Evolutionary conservation across 768 basidiomycete genomes (phyloP).

Genomic region (Russula earlei): DNA sequence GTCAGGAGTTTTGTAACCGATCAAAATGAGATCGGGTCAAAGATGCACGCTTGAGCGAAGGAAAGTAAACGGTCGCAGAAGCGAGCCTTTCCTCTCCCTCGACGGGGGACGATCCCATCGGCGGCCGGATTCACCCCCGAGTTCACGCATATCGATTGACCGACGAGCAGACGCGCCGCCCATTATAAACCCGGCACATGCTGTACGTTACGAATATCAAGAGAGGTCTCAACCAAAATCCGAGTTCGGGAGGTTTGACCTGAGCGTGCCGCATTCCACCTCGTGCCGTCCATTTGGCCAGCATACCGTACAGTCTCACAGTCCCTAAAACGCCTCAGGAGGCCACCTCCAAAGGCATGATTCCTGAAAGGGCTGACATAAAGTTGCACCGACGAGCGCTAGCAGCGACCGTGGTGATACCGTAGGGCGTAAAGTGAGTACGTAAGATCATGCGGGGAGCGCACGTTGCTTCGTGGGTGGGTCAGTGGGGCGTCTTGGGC

Average conservation of each 20-base stretch:
- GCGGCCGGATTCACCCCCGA: not conserved
- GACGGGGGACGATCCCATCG: not conserved
- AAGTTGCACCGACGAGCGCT: too few species aligned
- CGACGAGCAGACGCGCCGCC: too few species aligned
- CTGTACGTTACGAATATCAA: not conserved
- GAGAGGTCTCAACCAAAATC: not conserved
- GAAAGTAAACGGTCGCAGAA: conserved; percentile 11
- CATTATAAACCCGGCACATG: too few species aligned
- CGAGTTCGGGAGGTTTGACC: too few species aligned
- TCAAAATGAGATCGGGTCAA: conserved; percentile 11
- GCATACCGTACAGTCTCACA: not conserved
- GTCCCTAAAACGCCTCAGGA: too few species aligned
- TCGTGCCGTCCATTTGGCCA: too few species aligned
- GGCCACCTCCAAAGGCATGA: too few species aligned
- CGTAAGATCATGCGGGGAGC: not conserved
- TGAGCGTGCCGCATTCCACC: too few species aligned
- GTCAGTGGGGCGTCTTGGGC: not conserved
- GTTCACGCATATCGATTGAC: not conserved
- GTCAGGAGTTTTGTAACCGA: conserved; percentile 17
- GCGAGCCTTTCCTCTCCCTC: not conserved
- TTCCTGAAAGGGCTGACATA: too few species aligned
- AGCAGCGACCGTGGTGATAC: too few species aligned
- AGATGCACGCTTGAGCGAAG: conserved; percentile 4
- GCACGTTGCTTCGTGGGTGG: not conserved
- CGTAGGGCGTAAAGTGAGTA: not conserved